Evolutionary conservation across 257 asterid species (phyloP).

Genomic region (Knoxia roxburghii): DNA sequence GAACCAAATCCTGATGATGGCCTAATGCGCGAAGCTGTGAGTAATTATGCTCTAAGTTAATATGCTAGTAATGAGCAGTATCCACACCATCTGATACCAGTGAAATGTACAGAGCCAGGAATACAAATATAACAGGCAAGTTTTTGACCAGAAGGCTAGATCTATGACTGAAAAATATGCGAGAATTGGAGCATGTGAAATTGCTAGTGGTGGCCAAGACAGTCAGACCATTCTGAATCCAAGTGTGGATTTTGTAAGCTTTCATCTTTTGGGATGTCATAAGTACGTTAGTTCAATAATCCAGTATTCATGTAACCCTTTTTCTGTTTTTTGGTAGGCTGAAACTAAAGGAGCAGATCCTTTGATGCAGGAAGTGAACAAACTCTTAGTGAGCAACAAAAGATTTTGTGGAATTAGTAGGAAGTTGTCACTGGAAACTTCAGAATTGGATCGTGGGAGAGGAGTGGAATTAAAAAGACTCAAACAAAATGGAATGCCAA

Average conservation of each 20-base stretch:
- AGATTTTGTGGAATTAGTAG: constrained; percentile 35
- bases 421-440: constrained; percentile 47
- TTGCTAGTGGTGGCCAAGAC: constrained; percentile 24
- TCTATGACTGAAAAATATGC: constrained; percentile 77
- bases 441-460: constrained; percentile 28
- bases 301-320: constrained; percentile 5
- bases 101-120: constrained; percentile 62
- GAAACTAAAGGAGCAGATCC: constrained; percentile 33
- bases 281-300: neutral
- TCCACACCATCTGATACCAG: constrained; percentile 13
- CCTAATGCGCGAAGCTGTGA: constrained; percentile 83
- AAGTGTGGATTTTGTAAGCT: constrained; percentile 39
- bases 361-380: constrained; percentile 18
- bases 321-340: constrained; percentile 29
- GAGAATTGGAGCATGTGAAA: constrained; percentile 35
- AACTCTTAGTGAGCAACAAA: constrained; percentile 23
- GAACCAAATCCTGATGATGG: constrained; percentile 97
- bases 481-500: constrained; percentile 22
- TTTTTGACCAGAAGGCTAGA: constrained; percentile 74
- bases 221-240: constrained; percentile 24
- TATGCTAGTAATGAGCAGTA: constrained; percentile 1
- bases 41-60: constrained; percentile 24
- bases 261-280: constrained; percentile 4
- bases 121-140: constrained; percentile 73
- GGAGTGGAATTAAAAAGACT: constrained; percentile 21